Percentiles rank a stretch among this genome's conserved stretches.
phyloP scores from a whole-genome alignment of 2,329 filamentous ascomycete species.

The Penicillium sp. region DNA sequence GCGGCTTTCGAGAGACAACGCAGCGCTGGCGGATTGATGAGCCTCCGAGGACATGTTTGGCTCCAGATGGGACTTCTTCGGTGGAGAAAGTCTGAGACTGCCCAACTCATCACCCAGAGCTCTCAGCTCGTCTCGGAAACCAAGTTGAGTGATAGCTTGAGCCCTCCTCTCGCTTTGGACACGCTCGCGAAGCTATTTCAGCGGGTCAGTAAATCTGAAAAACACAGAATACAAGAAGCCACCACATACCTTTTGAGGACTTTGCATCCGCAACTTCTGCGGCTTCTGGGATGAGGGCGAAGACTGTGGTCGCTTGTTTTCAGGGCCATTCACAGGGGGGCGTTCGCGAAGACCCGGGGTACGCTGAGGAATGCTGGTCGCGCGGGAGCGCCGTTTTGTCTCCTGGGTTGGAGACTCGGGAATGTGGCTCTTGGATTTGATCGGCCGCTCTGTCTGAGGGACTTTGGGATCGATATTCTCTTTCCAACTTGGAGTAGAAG shows the following conservation, averaged over 20 bases:
- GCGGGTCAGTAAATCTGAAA: constrained; percentile 4
- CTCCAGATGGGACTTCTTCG: constrained; percentile 36
- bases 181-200: constrained; percentile 68
- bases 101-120: constrained; percentile 81
- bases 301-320: constrained; percentile 37
- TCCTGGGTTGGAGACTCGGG: constrained; percentile 40
- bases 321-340: constrained; percentile 32
- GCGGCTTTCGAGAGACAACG: constrained; percentile 45
- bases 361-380: constrained; percentile 53
- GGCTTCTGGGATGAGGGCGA: constrained; percentile 70
- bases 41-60: constrained; percentile 29
- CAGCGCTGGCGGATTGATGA: constrained; percentile 18
- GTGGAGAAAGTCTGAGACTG: constrained; percentile 36
- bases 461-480: constrained; percentile 43
- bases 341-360: constrained; percentile 38
- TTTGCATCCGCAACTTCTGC: constrained; percentile 69
- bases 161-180: constrained; percentile 78
- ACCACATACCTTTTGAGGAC: constrained; percentile 56
- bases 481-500: constrained; percentile 40
- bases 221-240: not conserved
- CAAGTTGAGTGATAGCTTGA: constrained; percentile 68
- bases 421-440: constrained; percentile 35
- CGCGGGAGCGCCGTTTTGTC: constrained; percentile 48
- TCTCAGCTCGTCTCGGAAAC: constrained; percentile 72
- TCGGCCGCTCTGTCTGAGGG: constrained; percentile 33